Evolutionary conservation across 2,329 filamentous ascomycete species (phyloP).

Genomic region (Endoconidiophora polonica): DNA sequence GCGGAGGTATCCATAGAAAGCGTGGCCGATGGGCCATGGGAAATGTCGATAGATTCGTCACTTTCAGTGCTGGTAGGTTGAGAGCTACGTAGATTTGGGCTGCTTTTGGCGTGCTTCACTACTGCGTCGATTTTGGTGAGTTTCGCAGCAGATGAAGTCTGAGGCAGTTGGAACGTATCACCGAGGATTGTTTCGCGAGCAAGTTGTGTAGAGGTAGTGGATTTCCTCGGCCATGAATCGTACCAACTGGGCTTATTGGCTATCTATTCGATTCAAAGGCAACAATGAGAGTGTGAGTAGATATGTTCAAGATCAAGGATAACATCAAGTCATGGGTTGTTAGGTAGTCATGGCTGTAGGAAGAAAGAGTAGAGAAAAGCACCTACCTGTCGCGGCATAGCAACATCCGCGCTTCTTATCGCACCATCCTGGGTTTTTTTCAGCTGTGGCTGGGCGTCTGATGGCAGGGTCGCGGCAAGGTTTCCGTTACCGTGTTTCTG

Average conservation of each 20-base stretch:
- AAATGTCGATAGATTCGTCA: background rate
- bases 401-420: background rate
- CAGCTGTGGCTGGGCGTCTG: background rate
- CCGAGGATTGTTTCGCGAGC: conserved; percentile 45
- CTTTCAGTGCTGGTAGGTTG: background rate
- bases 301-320: background rate
- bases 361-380: background rate
- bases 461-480: background rate
- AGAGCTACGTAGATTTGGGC: conserved; percentile 16
- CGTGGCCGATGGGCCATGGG: too few species aligned
- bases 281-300: background rate
- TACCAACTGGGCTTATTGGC: conserved; percentile 45
- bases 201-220: conserved; percentile 41
- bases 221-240: conserved; percentile 45
- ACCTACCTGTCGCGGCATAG: conserved; percentile 4
- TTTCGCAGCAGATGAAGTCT: conserved; percentile 28
- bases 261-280: conserved; percentile 21
- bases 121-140: conserved; percentile 32
- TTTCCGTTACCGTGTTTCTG: background rate
- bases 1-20: too few species aligned
- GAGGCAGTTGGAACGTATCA: conserved; percentile 32
- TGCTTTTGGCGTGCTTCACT: conserved; percentile 15
- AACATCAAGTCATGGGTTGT: background rate
- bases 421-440: background rate
- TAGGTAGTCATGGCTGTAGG: background rate